Percentiles rank a stretch among this genome's conserved stretches.
These are phyloP conservation scores for Naganishia onofrii DNA, from an alignment of 768 basidiomycete genomes.

Conservation along the genomic window DNA sequence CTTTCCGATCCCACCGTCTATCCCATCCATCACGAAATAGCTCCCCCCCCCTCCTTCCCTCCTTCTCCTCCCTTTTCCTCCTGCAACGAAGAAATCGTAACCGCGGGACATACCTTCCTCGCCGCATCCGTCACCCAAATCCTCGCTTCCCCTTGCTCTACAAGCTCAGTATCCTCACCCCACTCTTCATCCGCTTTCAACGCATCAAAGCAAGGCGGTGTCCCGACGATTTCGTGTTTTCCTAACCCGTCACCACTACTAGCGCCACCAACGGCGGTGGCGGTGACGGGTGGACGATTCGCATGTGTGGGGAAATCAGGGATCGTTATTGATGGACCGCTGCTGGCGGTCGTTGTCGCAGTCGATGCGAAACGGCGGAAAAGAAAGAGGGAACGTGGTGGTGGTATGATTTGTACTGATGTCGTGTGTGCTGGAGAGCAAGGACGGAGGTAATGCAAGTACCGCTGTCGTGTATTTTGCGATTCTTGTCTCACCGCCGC, in stretches of 20 bases:
- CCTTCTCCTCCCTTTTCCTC: no score
- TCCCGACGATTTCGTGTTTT: constrained; percentile 34
- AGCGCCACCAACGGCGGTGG: no score
- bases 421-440: no score
- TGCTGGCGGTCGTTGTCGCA: not conserved
- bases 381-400: no score
- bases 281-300: not conserved
- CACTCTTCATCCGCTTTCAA: constrained; percentile 47
- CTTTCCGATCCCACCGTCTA: no score
- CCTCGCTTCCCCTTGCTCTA: constrained; percentile 40
- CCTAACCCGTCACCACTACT: no score
- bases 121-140: constrained; percentile 44
- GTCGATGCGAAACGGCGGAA: constrained; percentile 8
- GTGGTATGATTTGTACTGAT: no score
- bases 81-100: no score
- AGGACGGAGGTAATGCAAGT: no score
- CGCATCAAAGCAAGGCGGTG: constrained; percentile 40
- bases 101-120: constrained; percentile 39
- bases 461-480: not conserved
- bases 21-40: no score
- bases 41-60: no score
- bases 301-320: constrained; percentile 1
- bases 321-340: not conserved
- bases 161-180: constrained; percentile 43
- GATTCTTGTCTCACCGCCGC: not conserved